Evolutionary conservation across 2,329 filamentous ascomycete genomes (phyloP).

Genomic region (Aspergillus sergii): DNA sequence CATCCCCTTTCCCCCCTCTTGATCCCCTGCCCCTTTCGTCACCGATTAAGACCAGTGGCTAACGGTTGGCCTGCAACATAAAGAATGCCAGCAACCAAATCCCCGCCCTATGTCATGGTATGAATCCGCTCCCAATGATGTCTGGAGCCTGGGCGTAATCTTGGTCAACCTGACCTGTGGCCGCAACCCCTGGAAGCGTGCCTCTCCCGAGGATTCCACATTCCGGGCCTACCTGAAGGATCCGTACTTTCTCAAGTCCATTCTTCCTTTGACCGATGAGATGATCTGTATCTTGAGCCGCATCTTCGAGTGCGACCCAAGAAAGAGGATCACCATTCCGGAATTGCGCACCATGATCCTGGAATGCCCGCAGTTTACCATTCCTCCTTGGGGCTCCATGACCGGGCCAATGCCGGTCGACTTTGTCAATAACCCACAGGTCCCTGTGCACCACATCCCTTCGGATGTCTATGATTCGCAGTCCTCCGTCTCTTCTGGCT

Average conservation of each 20-base stretch:
- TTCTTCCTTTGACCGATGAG: conserved; percentile 86
- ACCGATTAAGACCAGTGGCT: conserved; percentile 6
- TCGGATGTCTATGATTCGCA: conserved; percentile 38
- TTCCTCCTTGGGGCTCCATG: conserved; percentile 44
- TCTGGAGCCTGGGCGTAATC: conserved; percentile 98
- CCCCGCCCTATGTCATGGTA: conserved; percentile 75
- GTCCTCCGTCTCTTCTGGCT: conserved; percentile 40
- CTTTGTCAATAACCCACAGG: conserved; percentile 38
- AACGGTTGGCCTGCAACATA: conserved; percentile 16
- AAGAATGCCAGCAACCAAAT: conserved; percentile 86
- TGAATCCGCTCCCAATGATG: conserved; percentile 89
- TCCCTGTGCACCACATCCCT: conserved; percentile 38
- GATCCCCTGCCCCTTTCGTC: background rate
- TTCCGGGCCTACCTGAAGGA: conserved; percentile 89
- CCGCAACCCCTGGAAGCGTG: conserved; percentile 98
- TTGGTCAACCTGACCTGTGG: conserved; percentile 96
- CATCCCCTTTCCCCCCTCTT: conserved; percentile 12
- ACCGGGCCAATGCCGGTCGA: conserved; percentile 38
- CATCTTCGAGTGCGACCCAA: conserved; percentile 85
- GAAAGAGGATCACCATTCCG: conserved; percentile 76
- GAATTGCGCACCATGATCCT: conserved; percentile 78
- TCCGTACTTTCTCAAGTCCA: conserved; percentile 84
- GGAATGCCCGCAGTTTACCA: conserved; percentile 73
- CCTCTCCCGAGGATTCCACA: conserved; percentile 88
- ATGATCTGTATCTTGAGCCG: conserved; percentile 83